These are phyloP conservation scores for Pestalotiopsis sp. DNA, from an alignment of 2,329 filamentous ascomycete genomes.

Conservation along the genomic window DNA sequence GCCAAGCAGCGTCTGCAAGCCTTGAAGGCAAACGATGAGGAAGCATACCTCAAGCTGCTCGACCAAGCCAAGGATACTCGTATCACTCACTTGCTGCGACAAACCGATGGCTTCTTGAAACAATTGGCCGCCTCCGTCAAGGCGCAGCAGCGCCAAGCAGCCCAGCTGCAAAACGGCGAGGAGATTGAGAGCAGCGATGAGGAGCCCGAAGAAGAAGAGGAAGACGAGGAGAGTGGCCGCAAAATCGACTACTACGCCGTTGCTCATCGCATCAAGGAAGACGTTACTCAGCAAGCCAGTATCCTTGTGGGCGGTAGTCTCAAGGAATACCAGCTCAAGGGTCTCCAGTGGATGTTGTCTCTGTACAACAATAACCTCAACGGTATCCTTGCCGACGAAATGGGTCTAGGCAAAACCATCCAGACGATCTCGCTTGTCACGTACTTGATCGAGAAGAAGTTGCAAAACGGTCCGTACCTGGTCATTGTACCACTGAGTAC, in stretches of 20 bases:
- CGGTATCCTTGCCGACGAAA: constrained; percentile 97
- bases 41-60: constrained; percentile 96
- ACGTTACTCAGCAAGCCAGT: constrained; percentile 78
- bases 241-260: constrained; percentile 99
- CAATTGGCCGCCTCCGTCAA: constrained; percentile 95
- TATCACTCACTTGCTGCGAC: constrained; percentile 94
- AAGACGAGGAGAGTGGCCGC: constrained; percentile 66
- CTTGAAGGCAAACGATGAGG: constrained; percentile 98
- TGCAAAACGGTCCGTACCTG: constrained; percentile 87
- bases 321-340: constrained; percentile 98
- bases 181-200: constrained; percentile 65
- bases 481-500: constrained; percentile 98
- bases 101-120: constrained; percentile 96
- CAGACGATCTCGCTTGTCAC: constrained; percentile 98
- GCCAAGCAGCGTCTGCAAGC: constrained; percentile 99
- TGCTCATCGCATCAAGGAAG: constrained; percentile 93
- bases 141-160: constrained; percentile 84
- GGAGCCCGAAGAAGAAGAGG: constrained; percentile 66
- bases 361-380: constrained; percentile 99
- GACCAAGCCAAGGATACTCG: constrained; percentile 99
- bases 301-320: constrained; percentile 90
- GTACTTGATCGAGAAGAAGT: constrained; percentile 94
- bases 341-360: constrained; percentile 99
- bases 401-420: constrained; percentile 99
- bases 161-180: constrained; percentile 76